phyloP scores from a whole-genome alignment of 441 rosid species.

The Bocquillonia castaneifolia region DNA sequence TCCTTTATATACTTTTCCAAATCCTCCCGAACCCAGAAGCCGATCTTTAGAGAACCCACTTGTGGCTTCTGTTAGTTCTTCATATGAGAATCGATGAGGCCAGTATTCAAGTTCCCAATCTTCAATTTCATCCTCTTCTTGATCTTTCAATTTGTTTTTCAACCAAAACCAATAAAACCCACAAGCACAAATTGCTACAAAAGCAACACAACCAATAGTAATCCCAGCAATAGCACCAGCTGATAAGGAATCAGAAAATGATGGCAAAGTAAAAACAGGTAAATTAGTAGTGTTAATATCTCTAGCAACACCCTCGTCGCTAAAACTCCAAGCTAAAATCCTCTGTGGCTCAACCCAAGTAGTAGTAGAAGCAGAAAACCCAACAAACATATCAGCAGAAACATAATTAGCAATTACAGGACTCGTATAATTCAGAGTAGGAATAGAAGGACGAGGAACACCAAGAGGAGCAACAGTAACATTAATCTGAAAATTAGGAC shows the following conservation, averaged over 20 bases:
- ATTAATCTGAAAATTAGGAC: constrained; percentile 51
- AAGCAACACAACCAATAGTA: constrained; percentile 46
- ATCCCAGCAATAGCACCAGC: constrained; percentile 54
- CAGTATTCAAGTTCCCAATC: constrained; percentile 66
- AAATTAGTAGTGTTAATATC: constrained; percentile 58
- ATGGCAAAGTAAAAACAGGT: constrained; percentile 48
- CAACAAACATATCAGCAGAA: constrained; percentile 58
- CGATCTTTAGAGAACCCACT: constrained; percentile 63
- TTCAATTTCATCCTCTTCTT: constrained; percentile 40
- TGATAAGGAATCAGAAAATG: constrained; percentile 45
- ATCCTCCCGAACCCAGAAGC: constrained; percentile 76
- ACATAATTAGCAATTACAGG: constrained; percentile 59
- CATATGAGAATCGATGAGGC: constrained; percentile 62
- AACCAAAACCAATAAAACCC: constrained; percentile 47
- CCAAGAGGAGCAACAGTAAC: constrained; percentile 69
- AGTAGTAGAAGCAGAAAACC: constrained; percentile 74
- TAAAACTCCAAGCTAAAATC: constrained; percentile 70
- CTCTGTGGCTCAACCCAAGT: constrained; percentile 72
- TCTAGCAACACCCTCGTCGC: constrained; percentile 44
- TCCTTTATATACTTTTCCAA: constrained; percentile 80
- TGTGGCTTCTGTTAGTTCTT: constrained; percentile 58
- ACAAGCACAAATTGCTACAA: constrained; percentile 40
- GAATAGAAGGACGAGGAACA: constrained; percentile 43
- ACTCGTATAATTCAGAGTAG: constrained; percentile 47
- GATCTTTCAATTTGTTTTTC: constrained; percentile 22